Evolutionary conservation across 2,329 filamentous ascomycete species (phyloP), one percentile per base, ranked within the genome.

Genomic region (Pseudogymnoascus sp.): DNA sequence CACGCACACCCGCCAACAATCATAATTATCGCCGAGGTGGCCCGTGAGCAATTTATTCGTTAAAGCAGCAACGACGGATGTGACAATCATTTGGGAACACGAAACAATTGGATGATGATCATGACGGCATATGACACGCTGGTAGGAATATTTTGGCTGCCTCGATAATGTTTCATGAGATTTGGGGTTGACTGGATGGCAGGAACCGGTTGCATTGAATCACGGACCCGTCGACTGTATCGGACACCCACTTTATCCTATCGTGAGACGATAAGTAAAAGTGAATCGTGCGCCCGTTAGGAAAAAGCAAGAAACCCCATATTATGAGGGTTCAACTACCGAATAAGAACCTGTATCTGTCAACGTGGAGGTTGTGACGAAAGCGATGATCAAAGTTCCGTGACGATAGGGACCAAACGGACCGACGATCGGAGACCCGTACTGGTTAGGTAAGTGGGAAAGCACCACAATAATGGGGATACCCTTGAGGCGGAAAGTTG

Each of bases 21-120:
- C n/a, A 57, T 34, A 54, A 57, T 57, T 57, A 57, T 57, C 51
- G 51, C 51, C 51, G 51, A 57, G 51, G 51, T 57, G 51, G 51
- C 51, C 51, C 28, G 51, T 57, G 51, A 28, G 51, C 7, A 57
- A 34, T 34, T 6, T 57, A 34, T 14, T 57, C n/a, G 51, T 57
- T 57, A 57, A 57, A 57, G 51, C 51, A 34, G 51, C 51, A 34
- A 57, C 28, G 51, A 57, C 16, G 51, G 51, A 57, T 34, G 51
- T 34, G 51, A 57, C 51, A 34, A 57, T 34, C 51, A 57, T 57
- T 57, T 57, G 48, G 51, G 51, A 28, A 57, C 51, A 57, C 51
- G 51, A 57, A 57, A 57, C 51, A 57, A 57, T 57, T 34, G 51
- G 51, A 21, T 34, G 51, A 34, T 57, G 25, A 34, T 21, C 28